Conservation (phyloP, 805 yeast genomes). For the Starmerella scarabaei region DNA sequence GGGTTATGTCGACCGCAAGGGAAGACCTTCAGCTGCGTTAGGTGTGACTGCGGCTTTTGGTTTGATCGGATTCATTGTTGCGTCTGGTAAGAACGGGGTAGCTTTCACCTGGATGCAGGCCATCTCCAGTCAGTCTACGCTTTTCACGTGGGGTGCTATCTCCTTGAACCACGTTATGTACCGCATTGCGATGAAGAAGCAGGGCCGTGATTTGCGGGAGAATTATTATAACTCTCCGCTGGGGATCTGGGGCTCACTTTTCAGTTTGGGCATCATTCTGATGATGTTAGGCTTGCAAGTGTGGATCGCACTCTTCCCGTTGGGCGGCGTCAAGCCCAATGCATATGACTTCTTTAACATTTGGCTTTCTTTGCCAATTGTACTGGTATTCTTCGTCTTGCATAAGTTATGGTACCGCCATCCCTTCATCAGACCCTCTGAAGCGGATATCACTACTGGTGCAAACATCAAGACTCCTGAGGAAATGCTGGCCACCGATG, state of each 20-base stretch:
- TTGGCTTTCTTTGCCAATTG: slow-evolving; percentile 38
- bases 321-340: slow-evolving; percentile 29
- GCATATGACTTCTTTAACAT: slow-evolving; percentile 38
- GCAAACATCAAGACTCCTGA: slow-evolving; percentile 16
- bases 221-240: slow-evolving; percentile 51
- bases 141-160: slow-evolving; percentile 69
- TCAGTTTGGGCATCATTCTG: slow-evolving; percentile 46
- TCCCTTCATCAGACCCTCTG: slow-evolving; percentile 4
- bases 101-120: slow-evolving; percentile 68
- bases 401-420: slow-evolving; percentile 33
- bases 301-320: slow-evolving; percentile 68
- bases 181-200: slow-evolving; percentile 45
- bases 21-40: slow-evolving; percentile 67
- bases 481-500: slow-evolving; percentile 2
- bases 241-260: slow-evolving; percentile 55
- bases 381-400: slow-evolving; percentile 34
- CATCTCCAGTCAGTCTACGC: slow-evolving; percentile 63
- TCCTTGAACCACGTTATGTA: slow-evolving; percentile 44
- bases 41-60: slow-evolving; percentile 37
- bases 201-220: slow-evolving; percentile 56
- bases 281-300: slow-evolving; percentile 61
- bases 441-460: slow-evolving; percentile 19
- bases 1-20: slow-evolving; percentile 59
- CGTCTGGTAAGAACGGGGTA: slow-evolving; percentile 36
- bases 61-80: slow-evolving; percentile 47